Evolutionary conservation across 1,284 basidiomycete genomes (phyloP), one percentile per base, ranked within the genome.

Genomic region (Cronartium quercuum): DNA sequence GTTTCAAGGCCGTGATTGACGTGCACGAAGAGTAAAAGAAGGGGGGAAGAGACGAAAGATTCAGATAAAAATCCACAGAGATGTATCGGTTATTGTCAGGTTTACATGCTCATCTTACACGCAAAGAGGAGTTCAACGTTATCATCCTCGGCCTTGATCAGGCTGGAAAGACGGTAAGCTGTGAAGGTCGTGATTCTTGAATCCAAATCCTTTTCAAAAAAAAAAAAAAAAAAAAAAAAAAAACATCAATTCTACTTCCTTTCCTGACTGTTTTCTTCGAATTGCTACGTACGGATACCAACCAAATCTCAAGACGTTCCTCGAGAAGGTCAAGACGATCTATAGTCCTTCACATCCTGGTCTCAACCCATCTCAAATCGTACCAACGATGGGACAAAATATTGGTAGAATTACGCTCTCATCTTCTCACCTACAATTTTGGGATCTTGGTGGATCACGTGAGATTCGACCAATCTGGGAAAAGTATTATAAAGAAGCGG

Each of bases 81-180:
- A 73, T 73, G 70, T 73, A 73, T 66, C 63, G 70, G 40, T 37
- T 73, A 9, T 62, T 73, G 34, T 73, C 70, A 41, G 70, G 70
- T 60, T 57, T 73, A n/a, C 62, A 73, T 38, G 62, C 62, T 12
- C 63, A 73, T 64, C 70, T 73, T 40, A 73, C 70, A 44, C 40
- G 70, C n/a, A 73, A 73, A 37, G 70, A 73, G 60, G 70, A 73
- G 35, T 73, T 65, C 38, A 73, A 66, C 47, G 55, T 73, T 55
- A 73, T 73, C 51, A 73, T 73, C 15, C 21, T 73, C 21, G 70
- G 70, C 0, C 51, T 73, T 10, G 70, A 73, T 66, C 70, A 66
- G 42, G 62, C 70, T 60, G 70, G 70, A 57, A 73, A 73, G 66
- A 73, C 70, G 38, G 70, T 73, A 61, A 63, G 68, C 64, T 12